A percentile compares a stretch with the other conserved stretches of the same genome.
Evolutionary conservation across 768 basidiomycete genomes (phyloP).

Genomic region (Amanita phalloides): DNA sequence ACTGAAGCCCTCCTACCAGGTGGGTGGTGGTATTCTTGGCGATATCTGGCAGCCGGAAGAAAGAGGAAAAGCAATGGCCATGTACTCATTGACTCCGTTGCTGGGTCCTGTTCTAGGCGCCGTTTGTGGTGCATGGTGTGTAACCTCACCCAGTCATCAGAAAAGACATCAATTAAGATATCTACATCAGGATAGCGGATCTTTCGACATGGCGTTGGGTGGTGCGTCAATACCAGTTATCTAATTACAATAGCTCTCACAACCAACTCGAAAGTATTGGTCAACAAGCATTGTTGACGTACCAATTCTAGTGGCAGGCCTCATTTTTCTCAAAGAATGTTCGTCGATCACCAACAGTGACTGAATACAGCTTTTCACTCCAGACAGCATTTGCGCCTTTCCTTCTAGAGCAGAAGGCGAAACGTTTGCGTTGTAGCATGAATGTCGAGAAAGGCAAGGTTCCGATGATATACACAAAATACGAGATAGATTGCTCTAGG

Average conservation of each 20-base stretch:
- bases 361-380: conserved; percentile 17
- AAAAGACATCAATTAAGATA: neutral
- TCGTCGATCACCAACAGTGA: neutral
- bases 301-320: conserved; percentile 40
- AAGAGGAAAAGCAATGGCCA: conserved; percentile 50
- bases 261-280: conserved; percentile 40
- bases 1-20: conserved; percentile 13
- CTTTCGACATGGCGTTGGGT: conserved; percentile 67
- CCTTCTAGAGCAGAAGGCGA: conserved; percentile 41
- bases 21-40: conserved; percentile 55
- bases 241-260: neutral
- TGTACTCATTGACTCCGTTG: conserved; percentile 56
- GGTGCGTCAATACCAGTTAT: conserved; percentile 20
- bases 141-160: neutral
- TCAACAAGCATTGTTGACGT: conserved; percentile 50
- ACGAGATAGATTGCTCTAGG: conserved; percentile 28
- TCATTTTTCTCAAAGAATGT: conserved; percentile 59
- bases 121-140: conserved; percentile 31
- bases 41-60: conserved; percentile 53
- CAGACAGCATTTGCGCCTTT: conserved; percentile 32
- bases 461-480: conserved; percentile 35
- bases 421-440: conserved; percentile 28
- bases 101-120: conserved; percentile 59
- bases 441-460: conserved; percentile 34
- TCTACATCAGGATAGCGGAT: conserved; percentile 42